These are phyloP conservation scores for Nitzschia inconspicua DNA, from an alignment of 108 stramenopile species.

Conservation along the genomic window DNA sequence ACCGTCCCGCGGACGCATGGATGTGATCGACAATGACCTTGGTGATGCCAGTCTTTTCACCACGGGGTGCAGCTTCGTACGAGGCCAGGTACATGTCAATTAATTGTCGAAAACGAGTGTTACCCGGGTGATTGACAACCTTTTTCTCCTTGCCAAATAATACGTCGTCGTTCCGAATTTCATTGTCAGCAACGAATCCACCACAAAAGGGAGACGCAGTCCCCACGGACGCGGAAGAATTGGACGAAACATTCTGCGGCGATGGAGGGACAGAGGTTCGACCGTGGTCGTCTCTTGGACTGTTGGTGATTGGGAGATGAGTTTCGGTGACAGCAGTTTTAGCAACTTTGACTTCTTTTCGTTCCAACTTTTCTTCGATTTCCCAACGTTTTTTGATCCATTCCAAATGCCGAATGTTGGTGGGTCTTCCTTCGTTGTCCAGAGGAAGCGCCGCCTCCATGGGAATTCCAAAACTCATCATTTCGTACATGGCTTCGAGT, in stretches of 20 bases:
- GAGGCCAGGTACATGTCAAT: constrained; percentile 10
- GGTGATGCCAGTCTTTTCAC: constrained; percentile 29
- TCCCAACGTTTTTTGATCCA: constrained; percentile 8
- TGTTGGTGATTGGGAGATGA: not conserved
- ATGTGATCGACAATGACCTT: constrained; percentile 25
- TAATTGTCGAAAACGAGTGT: constrained; percentile 18
- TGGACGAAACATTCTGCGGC: not conserved
- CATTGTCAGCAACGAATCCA: no score
- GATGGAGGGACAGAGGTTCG: not conserved
- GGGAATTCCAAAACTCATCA: constrained; percentile 20
- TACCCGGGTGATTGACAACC: constrained; percentile 35
- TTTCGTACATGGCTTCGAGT: constrained; percentile 7
- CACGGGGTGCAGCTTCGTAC: constrained; percentile 20
- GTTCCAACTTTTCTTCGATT: not conserved
- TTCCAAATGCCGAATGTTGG: not conserved
- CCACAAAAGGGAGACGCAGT: no score
- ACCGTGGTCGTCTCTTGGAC: not conserved
- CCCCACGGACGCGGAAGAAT: no score
- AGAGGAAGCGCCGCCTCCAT: constrained; percentile 9
- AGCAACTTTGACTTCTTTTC: not conserved
- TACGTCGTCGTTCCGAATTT: constrained; percentile 35
- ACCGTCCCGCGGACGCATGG: constrained; percentile 19
- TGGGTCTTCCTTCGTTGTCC: not conserved
- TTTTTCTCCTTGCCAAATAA: constrained; percentile 66
- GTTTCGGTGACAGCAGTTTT: not conserved